phyloP scores from a whole-genome alignment of 2,329 filamentous ascomycete genomes.

The Sporothrix luriei region DNA sequence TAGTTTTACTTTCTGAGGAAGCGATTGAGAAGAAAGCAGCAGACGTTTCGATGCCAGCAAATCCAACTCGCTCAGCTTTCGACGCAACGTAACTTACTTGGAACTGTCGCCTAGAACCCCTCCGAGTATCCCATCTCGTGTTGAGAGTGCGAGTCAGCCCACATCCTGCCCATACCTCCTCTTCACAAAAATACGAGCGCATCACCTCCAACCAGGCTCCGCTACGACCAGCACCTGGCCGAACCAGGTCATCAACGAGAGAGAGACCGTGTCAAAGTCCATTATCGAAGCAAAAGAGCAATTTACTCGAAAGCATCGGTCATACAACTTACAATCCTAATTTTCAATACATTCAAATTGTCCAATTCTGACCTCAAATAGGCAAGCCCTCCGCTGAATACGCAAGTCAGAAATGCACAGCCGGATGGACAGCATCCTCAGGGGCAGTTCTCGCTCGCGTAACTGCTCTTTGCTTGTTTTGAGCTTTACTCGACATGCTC shows the following conservation, averaged over 20 bases:
- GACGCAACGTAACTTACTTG: neutral
- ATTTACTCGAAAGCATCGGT: neutral
- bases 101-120: no score
- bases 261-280: neutral
- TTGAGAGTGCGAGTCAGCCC: neutral
- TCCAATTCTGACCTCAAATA: constrained; percentile 8
- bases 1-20: neutral
- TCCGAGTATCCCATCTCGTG: neutral
- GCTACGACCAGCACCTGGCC: neutral
- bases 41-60: neutral
- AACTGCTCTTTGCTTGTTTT: neutral
- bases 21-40: neutral
- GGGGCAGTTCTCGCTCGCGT: neutral
- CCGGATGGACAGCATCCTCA: neutral
- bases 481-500: neutral
- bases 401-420: neutral
- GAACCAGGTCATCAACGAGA: neutral
- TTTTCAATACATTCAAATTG: neutral
- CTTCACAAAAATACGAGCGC: no score
- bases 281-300: neutral
- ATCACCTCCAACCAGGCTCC: neutral
- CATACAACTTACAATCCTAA: neutral
- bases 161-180: no score
- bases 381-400: neutral
- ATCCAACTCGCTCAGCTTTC: neutral